A percentile compares a stretch with the other conserved stretches of the same genome.
Evolutionary conservation across 495 filamentous ascomycete species (phyloP).

Genomic region (Penicillium ochrochloron): DNA sequence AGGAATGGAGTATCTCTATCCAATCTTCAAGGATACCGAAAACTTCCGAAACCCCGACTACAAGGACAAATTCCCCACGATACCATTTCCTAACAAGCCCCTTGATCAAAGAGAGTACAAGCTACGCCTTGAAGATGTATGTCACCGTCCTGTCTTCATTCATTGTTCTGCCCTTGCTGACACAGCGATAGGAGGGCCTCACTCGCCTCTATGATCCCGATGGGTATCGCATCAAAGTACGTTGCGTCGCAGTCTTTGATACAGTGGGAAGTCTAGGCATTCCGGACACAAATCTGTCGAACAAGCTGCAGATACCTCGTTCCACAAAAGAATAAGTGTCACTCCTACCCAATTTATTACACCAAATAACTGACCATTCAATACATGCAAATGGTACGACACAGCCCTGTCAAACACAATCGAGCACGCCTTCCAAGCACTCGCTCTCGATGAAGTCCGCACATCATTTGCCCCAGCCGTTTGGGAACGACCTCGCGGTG

Average conservation of each 20-base stretch:
- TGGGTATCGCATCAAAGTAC: conserved; percentile 49
- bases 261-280: conserved; percentile 63
- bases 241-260: conserved; percentile 62
- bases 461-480: conserved; percentile 66
- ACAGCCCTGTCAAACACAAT: conserved; percentile 60
- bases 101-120: conserved; percentile 38
- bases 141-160: neutral
- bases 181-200: conserved; percentile 33
- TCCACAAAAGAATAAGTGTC: conserved; percentile 51
- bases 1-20: conserved; percentile 66
- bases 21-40: conserved; percentile 67
- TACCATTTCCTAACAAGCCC: conserved; percentile 64
- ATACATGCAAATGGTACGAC: conserved; percentile 60
- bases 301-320: conserved; percentile 44
- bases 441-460: conserved; percentile 73
- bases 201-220: conserved; percentile 42
- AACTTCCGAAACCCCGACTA: conserved; percentile 58
- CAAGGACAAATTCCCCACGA: conserved; percentile 57
- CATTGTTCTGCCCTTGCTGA: neutral
- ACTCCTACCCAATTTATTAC: neutral
- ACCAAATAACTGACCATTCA: conserved; percentile 15
- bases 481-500: conserved; percentile 58
- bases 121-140: conserved; percentile 35
- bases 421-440: conserved; percentile 72
- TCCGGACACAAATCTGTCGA: conserved; percentile 43